Conservation (phyloP, 441 rosid species). For the Gossypium schwendimanii region DNA sequence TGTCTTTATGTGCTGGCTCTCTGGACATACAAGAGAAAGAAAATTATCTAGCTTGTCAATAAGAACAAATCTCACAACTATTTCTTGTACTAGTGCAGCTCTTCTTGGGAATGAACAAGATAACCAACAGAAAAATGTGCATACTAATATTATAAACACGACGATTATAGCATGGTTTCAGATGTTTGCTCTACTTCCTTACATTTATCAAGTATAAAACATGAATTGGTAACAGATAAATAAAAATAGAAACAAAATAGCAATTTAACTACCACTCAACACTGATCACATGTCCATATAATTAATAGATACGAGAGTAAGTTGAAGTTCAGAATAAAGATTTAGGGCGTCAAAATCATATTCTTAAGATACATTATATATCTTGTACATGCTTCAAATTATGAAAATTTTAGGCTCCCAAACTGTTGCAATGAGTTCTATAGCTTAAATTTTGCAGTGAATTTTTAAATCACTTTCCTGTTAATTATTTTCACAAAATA, state of each 20-base stretch:
- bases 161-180: neutral
- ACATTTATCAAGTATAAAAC: neutral
- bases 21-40: conserved; percentile 35
- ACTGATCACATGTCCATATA: neutral
- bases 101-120: neutral
- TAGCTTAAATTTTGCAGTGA: neutral
- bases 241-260: neutral
- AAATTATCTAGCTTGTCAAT: conserved; percentile 12
- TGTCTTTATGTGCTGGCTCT: conserved; percentile 70
- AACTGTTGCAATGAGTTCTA: neutral
- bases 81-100: neutral
- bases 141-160: neutral
- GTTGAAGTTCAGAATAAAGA: neutral
- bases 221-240: neutral
- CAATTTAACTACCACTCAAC: neutral
- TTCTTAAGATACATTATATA: neutral
- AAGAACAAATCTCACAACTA: neutral
- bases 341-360: neutral
- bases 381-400: neutral
- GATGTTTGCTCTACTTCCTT: neutral
- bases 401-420: neutral
- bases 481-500: neutral
- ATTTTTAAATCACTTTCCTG: neutral
- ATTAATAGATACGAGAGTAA: neutral
- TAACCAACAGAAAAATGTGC: neutral